phyloP scores from a whole-genome alignment of 2,329 filamentous ascomycete species.

The Aspergillus brunneoviolaceus region DNA sequence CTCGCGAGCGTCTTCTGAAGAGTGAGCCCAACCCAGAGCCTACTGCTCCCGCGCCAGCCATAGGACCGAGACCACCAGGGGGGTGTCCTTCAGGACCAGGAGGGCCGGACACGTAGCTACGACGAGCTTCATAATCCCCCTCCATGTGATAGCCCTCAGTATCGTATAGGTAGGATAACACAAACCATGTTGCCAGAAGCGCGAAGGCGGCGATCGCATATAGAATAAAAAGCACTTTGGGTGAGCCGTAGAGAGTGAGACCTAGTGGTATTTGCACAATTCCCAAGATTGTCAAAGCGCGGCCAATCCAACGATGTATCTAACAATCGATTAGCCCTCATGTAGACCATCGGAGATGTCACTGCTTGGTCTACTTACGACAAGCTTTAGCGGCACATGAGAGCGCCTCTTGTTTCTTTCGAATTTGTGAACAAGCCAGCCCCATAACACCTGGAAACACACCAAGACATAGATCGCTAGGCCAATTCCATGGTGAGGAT shows the following conservation, averaged over 20 bases:
- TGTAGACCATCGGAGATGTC: not conserved
- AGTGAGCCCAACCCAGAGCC: slow-evolving; percentile 60
- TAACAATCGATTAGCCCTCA: slow-evolving; percentile 49
- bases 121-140: slow-evolving; percentile 58
- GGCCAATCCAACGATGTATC: slow-evolving; percentile 86
- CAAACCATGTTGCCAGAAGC: slow-evolving; percentile 73
- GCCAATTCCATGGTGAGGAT: slow-evolving; percentile 67
- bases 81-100: slow-evolving; percentile 47
- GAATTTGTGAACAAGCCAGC: slow-evolving; percentile 56
- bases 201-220: slow-evolving; percentile 76
- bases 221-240: slow-evolving; percentile 78
- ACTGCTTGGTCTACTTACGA: slow-evolving; percentile 45
- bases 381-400: slow-evolving; percentile 58
- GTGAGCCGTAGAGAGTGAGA: slow-evolving; percentile 87
- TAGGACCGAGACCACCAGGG: slow-evolving; percentile 47
- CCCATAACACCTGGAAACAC: slow-evolving; percentile 58
- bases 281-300: slow-evolving; percentile 74
- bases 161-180: slow-evolving; percentile 70
- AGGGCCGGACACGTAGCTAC: slow-evolving; percentile 55
- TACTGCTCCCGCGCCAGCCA: slow-evolving; percentile 56
- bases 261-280: slow-evolving; percentile 86
- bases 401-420: slow-evolving; percentile 54
- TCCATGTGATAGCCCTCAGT: slow-evolving; percentile 48
- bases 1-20: slow-evolving; percentile 41
- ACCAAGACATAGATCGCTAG: slow-evolving; percentile 63